Percentiles rank a stretch among this genome's conserved stretches.
phyloP scores from a whole-genome alignment of 2,329 filamentous ascomycete genomes.

The Fusarium gaditjirri region DNA sequence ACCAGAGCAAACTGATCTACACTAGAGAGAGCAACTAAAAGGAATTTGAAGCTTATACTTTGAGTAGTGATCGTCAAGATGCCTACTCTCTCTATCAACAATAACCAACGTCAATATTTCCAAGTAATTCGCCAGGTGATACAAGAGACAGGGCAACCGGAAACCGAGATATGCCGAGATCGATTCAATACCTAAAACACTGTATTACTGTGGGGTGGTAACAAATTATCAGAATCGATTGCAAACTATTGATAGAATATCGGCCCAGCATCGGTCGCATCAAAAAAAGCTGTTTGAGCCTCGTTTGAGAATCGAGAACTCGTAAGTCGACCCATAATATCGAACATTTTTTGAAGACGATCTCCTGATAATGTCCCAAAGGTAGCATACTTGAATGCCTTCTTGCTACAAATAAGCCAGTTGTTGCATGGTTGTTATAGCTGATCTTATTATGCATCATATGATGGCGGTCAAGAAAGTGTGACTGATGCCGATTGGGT shows the following conservation, averaged over 20 bases:
- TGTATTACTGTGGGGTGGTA: neutral
- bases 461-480: conserved; percentile 1
- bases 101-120: neutral
- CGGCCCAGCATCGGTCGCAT: neutral
- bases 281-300: neutral
- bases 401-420: neutral
- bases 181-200: neutral
- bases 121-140: neutral
- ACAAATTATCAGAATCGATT: neutral
- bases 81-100: neutral
- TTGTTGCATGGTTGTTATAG: neutral
- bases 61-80: neutral
- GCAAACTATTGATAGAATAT: neutral
- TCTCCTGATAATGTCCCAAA: neutral
- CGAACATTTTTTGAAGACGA: neutral
- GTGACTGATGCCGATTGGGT: conserved; percentile 4
- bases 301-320: neutral
- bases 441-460: conserved; percentile 4
- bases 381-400: neutral
- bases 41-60: neutral
- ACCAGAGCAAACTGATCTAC: neutral
- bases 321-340: neutral
- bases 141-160: neutral
- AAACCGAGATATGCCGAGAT: neutral
- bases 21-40: accelerated